Conservation (phyloP, 164 flowering plant genomes). For the Stephania japonica region DNA sequence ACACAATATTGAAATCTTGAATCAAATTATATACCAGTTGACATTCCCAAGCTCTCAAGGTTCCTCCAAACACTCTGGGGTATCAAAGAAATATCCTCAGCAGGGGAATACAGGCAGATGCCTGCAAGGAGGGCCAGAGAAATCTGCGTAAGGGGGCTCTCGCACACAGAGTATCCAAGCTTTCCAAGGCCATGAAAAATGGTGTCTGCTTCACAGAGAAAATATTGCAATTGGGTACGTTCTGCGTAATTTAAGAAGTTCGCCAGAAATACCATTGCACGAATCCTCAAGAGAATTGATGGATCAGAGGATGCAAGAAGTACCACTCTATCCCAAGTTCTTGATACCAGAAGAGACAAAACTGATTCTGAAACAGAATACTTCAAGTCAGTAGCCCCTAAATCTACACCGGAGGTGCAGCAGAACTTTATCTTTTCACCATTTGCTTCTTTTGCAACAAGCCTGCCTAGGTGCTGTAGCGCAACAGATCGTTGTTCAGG, state of each 20-base stretch:
- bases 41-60: slow-evolving; percentile 51
- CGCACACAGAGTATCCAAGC: slow-evolving; percentile 37
- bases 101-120: slow-evolving; percentile 63
- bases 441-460: slow-evolving; percentile 45
- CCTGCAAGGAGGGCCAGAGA: slow-evolving; percentile 68
- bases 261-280: slow-evolving; percentile 58
- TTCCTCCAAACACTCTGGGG: slow-evolving; percentile 72
- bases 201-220: slow-evolving; percentile 59
- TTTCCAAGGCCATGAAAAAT: slow-evolving; percentile 50
- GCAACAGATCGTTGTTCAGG: slow-evolving; percentile 81
- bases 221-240: slow-evolving; percentile 50
- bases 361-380: slow-evolving; percentile 36
- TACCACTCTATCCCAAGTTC: slow-evolving; percentile 73
- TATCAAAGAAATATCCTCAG: slow-evolving; percentile 69
- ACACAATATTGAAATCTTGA: not conserved
- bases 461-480: slow-evolving; percentile 52
- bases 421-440: slow-evolving; percentile 21
- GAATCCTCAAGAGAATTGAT: slow-evolving; percentile 47
- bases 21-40: slow-evolving; percentile 44
- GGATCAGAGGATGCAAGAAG: slow-evolving; percentile 60
- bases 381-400: slow-evolving; percentile 22
- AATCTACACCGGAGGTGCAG: slow-evolving; percentile 14
- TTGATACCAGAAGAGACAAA: slow-evolving; percentile 44
- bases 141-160: slow-evolving; percentile 48
- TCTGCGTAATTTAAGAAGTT: slow-evolving; percentile 56